These are phyloP conservation scores for Hondaea fermentalgiana DNA, from an alignment of 108 stramenopile genomes.

Conservation along the genomic window DNA sequence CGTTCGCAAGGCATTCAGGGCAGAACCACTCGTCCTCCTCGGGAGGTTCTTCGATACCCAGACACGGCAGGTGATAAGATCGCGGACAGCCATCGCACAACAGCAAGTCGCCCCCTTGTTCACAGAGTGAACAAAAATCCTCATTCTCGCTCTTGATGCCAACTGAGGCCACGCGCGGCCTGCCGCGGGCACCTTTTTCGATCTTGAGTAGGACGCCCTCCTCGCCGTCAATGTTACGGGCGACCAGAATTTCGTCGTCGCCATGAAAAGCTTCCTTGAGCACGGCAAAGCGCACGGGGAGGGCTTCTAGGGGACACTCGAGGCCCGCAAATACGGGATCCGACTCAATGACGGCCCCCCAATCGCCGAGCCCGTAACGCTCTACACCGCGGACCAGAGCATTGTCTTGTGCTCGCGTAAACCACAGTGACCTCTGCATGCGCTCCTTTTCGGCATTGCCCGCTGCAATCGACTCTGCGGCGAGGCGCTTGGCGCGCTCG, in stretches of 20 bases:
- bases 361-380: background rate
- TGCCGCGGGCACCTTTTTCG: background rate
- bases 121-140: background rate
- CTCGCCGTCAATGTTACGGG: background rate
- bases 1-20: background rate
- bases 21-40: background rate
- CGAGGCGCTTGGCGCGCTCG: background rate
- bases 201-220: background rate
- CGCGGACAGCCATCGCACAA: background rate
- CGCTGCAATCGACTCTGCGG: background rate
- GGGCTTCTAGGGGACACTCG: background rate
- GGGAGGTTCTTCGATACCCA: background rate
- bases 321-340: background rate
- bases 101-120: background rate
- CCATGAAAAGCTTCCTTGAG: background rate
- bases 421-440: background rate
- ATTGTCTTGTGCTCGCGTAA: background rate
- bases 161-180: background rate
- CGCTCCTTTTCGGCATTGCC: background rate
- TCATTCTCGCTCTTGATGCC: background rate
- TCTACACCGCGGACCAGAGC: background rate
- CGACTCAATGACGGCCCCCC: background rate
- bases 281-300: background rate
- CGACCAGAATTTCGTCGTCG: background rate
- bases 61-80: background rate